Conservation (phyloP, 202 grass and related monocot genomes). For the Zizania palustris region DNA sequence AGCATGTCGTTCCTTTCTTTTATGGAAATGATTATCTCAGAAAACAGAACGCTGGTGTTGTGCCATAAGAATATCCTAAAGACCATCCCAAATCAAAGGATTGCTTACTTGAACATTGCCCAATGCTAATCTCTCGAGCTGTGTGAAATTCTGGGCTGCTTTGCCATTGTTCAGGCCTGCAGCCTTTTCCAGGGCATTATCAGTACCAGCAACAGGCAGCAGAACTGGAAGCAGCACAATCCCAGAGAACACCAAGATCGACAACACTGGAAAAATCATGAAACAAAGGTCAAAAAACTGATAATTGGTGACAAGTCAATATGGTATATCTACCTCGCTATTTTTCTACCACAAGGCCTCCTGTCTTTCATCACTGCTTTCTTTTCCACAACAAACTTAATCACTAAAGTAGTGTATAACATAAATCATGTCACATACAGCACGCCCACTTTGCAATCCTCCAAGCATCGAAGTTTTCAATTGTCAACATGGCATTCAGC, state of each 20-base stretch:
- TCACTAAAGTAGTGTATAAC: neutral
- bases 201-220: constrained; percentile 72
- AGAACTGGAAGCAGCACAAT: constrained; percentile 76
- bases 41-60: neutral
- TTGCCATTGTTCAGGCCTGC: constrained; percentile 4
- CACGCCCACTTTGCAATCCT: neutral
- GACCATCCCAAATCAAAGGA: neutral
- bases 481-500: neutral
- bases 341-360: neutral
- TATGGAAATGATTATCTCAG: neutral
- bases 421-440: constrained; percentile 16
- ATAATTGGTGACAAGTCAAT: neutral
- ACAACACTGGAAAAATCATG: constrained; percentile 61
- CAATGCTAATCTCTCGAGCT: constrained; percentile 73
- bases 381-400: neutral
- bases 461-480: neutral
- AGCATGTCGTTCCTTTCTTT: constrained; percentile 1
- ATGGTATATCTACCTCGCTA: neutral
- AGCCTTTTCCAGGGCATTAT: constrained; percentile 22
- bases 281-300: neutral
- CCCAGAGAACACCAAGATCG: constrained; percentile 69
- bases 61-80: neutral
- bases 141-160: constrained; percentile 17
- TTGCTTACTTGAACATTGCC: constrained; percentile 72
- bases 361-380: neutral